phyloP scores from a whole-genome alignment of 495 filamentous ascomycete genomes.

The Cercophora samala region DNA sequence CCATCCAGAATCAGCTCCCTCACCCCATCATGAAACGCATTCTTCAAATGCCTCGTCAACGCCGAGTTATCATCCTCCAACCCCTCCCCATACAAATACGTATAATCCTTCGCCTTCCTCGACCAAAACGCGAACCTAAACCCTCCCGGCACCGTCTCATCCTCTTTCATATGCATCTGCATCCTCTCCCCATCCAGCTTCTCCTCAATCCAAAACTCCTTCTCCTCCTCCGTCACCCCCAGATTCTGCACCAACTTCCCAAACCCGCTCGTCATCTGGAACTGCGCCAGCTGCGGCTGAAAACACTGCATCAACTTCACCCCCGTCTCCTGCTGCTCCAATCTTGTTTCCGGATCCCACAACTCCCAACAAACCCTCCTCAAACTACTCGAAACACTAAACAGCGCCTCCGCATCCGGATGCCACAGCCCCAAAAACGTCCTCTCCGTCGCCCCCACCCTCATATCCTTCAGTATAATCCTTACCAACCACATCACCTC shows the following conservation, averaged over 20 bases:
- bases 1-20: constrained; percentile 86
- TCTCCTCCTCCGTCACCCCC: constrained; percentile 63
- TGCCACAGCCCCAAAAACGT: constrained; percentile 92
- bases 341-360: constrained; percentile 66
- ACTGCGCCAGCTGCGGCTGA: constrained; percentile 93
- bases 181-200: constrained; percentile 96
- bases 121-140: constrained; percentile 88
- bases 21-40: constrained; percentile 75
- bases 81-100: constrained; percentile 82
- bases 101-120: constrained; percentile 93
- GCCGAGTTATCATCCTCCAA: constrained; percentile 74
- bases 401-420: constrained; percentile 84
- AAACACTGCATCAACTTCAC: constrained; percentile 91
- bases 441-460: constrained; percentile 92
- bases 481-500: constrained; percentile 93
- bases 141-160: constrained; percentile 63
- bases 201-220: constrained; percentile 93
- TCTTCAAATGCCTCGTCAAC: constrained; percentile 72
- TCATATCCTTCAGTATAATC: constrained; percentile 95
- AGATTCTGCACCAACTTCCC: constrained; percentile 77
- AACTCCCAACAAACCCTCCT: constrained; percentile 95
- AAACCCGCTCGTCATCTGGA: constrained; percentile 79
- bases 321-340: constrained; percentile 71
- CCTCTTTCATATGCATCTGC: constrained; percentile 89
- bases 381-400: constrained; percentile 86